These are phyloP conservation scores for Pezicula radicicola DNA, from an alignment of 2,329 filamentous ascomycete genomes.

Conservation along the genomic window DNA sequence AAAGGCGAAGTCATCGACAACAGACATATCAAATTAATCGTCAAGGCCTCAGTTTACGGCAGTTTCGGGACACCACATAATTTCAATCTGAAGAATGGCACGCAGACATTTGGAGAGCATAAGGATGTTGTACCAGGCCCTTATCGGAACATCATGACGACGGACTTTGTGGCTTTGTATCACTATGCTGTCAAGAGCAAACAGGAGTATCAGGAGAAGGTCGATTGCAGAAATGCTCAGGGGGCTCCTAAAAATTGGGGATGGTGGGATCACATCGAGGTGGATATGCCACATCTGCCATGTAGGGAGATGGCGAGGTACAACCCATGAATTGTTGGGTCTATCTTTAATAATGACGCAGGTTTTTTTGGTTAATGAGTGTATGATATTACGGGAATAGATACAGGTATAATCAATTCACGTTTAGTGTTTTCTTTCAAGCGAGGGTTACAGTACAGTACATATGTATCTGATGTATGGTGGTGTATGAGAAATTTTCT, in stretches of 20 bases:
- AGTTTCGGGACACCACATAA: constrained; percentile 20
- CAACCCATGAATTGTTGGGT: constrained; percentile 10
- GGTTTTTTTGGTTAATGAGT: too few relatives aligned
- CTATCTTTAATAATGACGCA: not conserved
- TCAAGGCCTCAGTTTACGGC: constrained; percentile 22
- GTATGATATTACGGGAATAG: too few relatives aligned
- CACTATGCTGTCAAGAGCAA: constrained; percentile 31
- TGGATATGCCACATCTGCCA: constrained; percentile 15
- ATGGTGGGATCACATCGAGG: constrained; percentile 24
- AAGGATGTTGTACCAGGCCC: constrained; percentile 18
- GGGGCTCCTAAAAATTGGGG: constrained; percentile 16
- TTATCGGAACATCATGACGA: constrained; percentile 25
- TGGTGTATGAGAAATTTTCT: too few relatives aligned
- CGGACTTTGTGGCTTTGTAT: constrained; percentile 27
- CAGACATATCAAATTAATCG: constrained; percentile 29
- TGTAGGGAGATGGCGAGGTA: constrained; percentile 24
- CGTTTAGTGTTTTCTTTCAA: too few relatives aligned
- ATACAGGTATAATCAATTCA: too few relatives aligned
- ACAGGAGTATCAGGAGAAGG: constrained; percentile 29
- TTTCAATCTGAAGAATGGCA: constrained; percentile 15
- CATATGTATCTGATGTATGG: too few relatives aligned
- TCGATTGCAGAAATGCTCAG: constrained; percentile 24
- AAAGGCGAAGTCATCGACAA: constrained; percentile 21
- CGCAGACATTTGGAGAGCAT: constrained; percentile 24
- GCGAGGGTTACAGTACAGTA: too few relatives aligned